Percentiles rank a stretch among this genome's conserved stretches.
Conservation (phyloP, 257 asterid species). For the Catharanthus roseus region DNA sequence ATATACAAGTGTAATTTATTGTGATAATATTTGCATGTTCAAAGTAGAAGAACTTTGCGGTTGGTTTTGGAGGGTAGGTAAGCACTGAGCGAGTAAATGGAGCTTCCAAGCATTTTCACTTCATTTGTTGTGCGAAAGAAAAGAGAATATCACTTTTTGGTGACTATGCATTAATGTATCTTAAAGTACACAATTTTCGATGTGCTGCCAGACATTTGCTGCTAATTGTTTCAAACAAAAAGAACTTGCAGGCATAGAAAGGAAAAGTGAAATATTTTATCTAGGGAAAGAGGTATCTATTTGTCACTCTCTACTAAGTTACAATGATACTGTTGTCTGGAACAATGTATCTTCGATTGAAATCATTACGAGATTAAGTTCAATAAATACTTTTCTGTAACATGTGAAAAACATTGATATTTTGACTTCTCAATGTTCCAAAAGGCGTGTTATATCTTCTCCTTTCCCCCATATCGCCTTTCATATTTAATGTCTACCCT, state of each 20-base stretch:
- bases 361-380: neutral
- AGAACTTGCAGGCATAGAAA: too few relatives aligned
- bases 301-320: neutral
- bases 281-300: too few relatives aligned
- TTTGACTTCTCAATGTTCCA: neutral
- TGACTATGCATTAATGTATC: neutral
- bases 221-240: neutral
- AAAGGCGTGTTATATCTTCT: neutral
- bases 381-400: neutral
- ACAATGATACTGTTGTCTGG: neutral
- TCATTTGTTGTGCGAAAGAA: neutral
- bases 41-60: neutral
- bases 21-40: neutral
- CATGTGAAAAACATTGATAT: neutral
- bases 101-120: neutral
- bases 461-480: neutral
- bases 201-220: neutral
- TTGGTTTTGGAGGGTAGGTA: neutral
- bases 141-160: too few relatives aligned
- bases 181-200: neutral
- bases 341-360: neutral
- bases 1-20: neutral
- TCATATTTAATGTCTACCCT: neutral
- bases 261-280: too few relatives aligned
- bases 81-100: neutral